Evolutionary conservation across 2,329 filamentous ascomycete species (phyloP).

Genomic region (Leptographium procerum): DNA sequence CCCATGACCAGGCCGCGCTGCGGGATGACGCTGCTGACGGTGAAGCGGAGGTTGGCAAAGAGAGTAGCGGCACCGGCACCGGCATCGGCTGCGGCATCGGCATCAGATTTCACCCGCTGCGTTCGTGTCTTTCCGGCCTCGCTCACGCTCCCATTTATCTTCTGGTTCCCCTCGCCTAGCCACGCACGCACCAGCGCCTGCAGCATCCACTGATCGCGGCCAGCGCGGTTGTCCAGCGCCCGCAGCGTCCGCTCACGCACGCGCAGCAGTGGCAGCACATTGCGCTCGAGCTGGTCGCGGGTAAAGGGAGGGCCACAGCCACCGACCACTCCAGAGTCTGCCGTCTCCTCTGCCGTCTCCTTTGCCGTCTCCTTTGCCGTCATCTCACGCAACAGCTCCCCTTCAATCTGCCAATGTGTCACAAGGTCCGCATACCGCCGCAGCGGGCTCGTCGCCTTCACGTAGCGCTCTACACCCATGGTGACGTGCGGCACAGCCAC

Average conservation of each 20-base stretch:
- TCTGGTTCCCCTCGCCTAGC: constrained; percentile 22
- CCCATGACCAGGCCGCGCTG: constrained; percentile 24
- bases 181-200: constrained; percentile 51
- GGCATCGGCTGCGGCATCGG: constrained; percentile 3
- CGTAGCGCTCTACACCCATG: constrained; percentile 48
- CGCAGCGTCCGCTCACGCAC: constrained; percentile 41
- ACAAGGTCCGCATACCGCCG: constrained; percentile 52
- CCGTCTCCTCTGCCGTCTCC: neutral
- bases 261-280: constrained; percentile 37
- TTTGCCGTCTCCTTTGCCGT: constrained; percentile 2
- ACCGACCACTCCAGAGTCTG: no score
- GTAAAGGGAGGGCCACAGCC: constrained; percentile 27
- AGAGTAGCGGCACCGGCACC: constrained; percentile 15
- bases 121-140: neutral
- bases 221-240: constrained; percentile 29
- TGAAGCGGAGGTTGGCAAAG: constrained; percentile 37
- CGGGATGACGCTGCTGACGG: constrained; percentile 26
- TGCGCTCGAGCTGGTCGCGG: constrained; percentile 25
- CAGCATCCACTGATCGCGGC: constrained; percentile 41
- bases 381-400: constrained; percentile 37
- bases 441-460: constrained; percentile 55
- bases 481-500: constrained; percentile 42
- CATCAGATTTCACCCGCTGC: neutral
- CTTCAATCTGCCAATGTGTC: constrained; percentile 56
- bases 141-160: neutral